Evolutionary conservation across 441 rosid genomes (phyloP).

Genomic region (Eutrema salsugineum): DNA sequence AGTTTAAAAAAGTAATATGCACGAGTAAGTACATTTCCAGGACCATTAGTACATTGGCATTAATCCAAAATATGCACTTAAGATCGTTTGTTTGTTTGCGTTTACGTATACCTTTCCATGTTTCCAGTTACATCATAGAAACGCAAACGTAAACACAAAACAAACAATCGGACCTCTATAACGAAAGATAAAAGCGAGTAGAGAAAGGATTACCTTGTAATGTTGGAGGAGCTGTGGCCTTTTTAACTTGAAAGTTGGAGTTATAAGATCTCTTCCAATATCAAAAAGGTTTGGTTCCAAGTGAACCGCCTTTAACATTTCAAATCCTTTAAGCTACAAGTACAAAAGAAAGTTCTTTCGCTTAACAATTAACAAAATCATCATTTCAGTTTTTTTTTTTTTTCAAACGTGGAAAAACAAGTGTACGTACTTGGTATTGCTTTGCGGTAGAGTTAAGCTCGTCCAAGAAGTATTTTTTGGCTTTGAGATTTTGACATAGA

Average conservation of each 20-base stretch:
- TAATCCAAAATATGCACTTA: neutral
- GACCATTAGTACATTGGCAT: neutral
- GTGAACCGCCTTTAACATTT: slow-evolving; percentile 74
- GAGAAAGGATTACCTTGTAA: slow-evolving; percentile 53
- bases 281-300: slow-evolving; percentile 76
- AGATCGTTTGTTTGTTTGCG: neutral
- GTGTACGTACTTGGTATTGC: slow-evolving; percentile 51
- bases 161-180: no score
- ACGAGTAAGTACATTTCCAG: neutral
- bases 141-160: neutral
- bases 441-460: slow-evolving; percentile 71
- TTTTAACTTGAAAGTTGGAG: slow-evolving; percentile 86
- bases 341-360: neutral
- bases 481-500: slow-evolving; percentile 58
- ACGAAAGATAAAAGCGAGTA: neutral
- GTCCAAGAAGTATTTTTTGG: slow-evolving; percentile 61
- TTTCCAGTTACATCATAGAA: neutral
- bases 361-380: neutral
- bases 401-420: neutral
- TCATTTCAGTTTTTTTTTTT: neutral
- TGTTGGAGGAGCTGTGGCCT: slow-evolving; percentile 82
- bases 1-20: neutral
- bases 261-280: slow-evolving; percentile 76
- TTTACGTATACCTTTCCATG: neutral
- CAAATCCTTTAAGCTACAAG: slow-evolving; percentile 82